phyloP scores from a whole-genome alignment of 2,329 filamentous ascomycete species.

The Neonectria coccinea region DNA sequence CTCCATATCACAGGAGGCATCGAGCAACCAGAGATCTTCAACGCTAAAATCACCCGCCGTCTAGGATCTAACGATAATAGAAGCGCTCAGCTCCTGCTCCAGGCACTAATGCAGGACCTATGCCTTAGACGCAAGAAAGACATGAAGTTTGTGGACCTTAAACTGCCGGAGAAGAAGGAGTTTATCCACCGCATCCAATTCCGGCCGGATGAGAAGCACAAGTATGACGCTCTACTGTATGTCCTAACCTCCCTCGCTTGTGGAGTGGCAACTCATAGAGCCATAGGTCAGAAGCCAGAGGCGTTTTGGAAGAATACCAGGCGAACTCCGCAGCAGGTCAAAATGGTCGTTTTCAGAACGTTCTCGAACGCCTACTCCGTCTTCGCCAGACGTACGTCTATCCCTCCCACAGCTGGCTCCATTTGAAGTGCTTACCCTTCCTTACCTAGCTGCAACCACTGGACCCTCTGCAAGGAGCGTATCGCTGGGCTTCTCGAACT shows the following conservation, averaged over 20 bases:
- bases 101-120: slow-evolving; percentile 82
- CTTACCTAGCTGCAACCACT: slow-evolving; percentile 78
- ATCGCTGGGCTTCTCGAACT: slow-evolving; percentile 78
- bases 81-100: slow-evolving; percentile 73
- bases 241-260: slow-evolving; percentile 41
- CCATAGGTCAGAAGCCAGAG: slow-evolving; percentile 76
- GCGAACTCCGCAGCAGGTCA: slow-evolving; percentile 55
- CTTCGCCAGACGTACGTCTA: slow-evolving; percentile 75
- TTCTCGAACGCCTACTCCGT: slow-evolving; percentile 84
- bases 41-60: slow-evolving; percentile 70
- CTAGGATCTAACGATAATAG: slow-evolving; percentile 67
- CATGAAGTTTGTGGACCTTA: slow-evolving; percentile 88
- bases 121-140: slow-evolving; percentile 87
- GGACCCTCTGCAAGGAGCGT: slow-evolving; percentile 82
- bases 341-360: slow-evolving; percentile 73
- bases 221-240: slow-evolving; percentile 79
- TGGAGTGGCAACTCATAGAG: slow-evolving; percentile 2
- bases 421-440: slow-evolving; percentile 17
- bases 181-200: slow-evolving; percentile 82
- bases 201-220: slow-evolving; percentile 77
- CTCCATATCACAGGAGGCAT: slow-evolving; percentile 81
- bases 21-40: slow-evolving; percentile 79
- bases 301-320: slow-evolving; percentile 73
- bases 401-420: too few species aligned
- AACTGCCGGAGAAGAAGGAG: slow-evolving; percentile 80